Conservation (phyloP, 495 filamentous ascomycete genomes). For the Choiromyces venosus region DNA sequence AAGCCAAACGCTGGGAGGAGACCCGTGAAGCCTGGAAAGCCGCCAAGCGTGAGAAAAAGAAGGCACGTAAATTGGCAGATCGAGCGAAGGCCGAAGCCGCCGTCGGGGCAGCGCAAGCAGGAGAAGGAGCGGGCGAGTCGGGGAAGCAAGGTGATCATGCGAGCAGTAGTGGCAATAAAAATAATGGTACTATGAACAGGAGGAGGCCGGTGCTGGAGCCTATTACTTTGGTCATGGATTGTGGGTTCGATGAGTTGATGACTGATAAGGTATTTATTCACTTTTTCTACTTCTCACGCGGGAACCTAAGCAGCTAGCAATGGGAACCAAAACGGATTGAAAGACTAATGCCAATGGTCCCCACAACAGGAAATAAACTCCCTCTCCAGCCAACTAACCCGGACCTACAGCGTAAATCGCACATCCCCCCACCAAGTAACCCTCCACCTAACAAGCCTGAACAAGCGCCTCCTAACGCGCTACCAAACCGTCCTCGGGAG, state of each 20-base stretch:
- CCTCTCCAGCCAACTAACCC: constrained; percentile 71
- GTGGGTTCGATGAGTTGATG: constrained; percentile 89
- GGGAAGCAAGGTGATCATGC: not conserved
- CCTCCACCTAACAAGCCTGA: constrained; percentile 68
- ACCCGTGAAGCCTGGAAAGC: constrained; percentile 62
- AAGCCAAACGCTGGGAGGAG: constrained; percentile 62
- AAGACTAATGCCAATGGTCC: not conserved
- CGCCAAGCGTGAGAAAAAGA: constrained; percentile 69
- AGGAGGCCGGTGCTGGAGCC: constrained; percentile 52
- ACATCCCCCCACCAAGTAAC: constrained; percentile 59
- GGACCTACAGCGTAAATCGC: constrained; percentile 82
- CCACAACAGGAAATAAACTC: constrained; percentile 62
- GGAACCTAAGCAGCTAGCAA: not conserved
- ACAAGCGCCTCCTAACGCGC: constrained; percentile 66
- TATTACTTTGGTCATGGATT: constrained; percentile 78
- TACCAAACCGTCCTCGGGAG: constrained; percentile 68
- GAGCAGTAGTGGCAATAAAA: not conserved
- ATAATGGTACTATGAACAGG: not conserved
- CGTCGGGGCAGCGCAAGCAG: not conserved
- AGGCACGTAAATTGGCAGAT: constrained; percentile 49
- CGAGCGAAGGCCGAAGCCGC: constrained; percentile 2
- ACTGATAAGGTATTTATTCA: constrained; percentile 49
- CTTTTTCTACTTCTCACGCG: not conserved
- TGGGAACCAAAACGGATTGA: not conserved
- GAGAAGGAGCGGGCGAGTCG: not conserved